phyloP scores from a whole-genome alignment of 768 basidiomycete genomes.

The Pisolithus orientalis region DNA sequence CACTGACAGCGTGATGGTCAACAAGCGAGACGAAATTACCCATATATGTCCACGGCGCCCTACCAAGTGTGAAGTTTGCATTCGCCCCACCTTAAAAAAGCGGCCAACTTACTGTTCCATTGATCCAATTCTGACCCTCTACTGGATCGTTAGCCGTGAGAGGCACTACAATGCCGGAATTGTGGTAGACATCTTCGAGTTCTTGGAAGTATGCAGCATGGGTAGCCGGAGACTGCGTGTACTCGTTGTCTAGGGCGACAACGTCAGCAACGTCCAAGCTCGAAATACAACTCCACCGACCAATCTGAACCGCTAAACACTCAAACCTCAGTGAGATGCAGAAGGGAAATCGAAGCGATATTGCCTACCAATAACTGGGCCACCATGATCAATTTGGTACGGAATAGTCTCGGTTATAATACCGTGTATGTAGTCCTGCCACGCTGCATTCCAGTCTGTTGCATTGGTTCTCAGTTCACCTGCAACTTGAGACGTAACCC shows the following conservation, averaged over 20 bases:
- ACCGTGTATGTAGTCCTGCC: constrained; percentile 65
- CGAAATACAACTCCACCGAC: constrained; percentile 24
- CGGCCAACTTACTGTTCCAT: constrained; percentile 49
- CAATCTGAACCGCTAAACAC: constrained; percentile 47
- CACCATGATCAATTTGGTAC: constrained; percentile 66
- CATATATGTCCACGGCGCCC: constrained; percentile 68
- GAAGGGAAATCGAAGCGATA: not conserved
- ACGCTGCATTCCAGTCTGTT: constrained; percentile 61
- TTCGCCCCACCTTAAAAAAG: not conserved
- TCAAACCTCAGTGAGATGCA: constrained; percentile 1
- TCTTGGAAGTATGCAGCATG: constrained; percentile 56
- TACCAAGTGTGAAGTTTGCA: constrained; percentile 12
- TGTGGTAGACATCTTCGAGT: constrained; percentile 49
- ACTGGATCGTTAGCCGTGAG: constrained; percentile 72
- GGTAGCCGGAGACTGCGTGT: constrained; percentile 42
- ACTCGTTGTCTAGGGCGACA: constrained; percentile 61
- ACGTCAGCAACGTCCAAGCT: not conserved
- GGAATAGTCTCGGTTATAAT: constrained; percentile 55
- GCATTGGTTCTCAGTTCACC: constrained; percentile 65
- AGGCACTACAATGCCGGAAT: constrained; percentile 58
- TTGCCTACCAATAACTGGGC: constrained; percentile 63
- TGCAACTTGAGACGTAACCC: constrained; percentile 64
- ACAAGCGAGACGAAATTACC: constrained; percentile 32
- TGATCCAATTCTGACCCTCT: constrained; percentile 53
- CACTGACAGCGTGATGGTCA: not conserved